Conservation (phyloP, 2,329 filamentous ascomycete species). For the Colletotrichum lentis region DNA sequence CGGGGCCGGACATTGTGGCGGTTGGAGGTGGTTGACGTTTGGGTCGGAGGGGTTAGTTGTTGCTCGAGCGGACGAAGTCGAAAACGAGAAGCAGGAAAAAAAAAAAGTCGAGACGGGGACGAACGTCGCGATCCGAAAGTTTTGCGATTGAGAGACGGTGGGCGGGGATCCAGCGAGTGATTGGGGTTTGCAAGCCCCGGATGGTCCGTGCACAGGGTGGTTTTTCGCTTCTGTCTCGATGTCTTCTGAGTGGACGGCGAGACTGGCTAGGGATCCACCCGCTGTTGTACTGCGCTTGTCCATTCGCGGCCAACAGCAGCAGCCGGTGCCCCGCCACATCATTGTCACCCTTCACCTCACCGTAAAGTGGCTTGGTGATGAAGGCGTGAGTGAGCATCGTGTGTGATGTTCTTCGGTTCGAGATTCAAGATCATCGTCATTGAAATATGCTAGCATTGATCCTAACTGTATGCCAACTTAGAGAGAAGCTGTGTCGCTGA, state of each 20-base stretch:
- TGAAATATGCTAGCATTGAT: too few relatives aligned
- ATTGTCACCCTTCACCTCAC: too few relatives aligned
- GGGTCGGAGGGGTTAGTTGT: slow-evolving; percentile 32
- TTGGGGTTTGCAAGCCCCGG: slow-evolving; percentile 42
- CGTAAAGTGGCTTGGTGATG: too few relatives aligned
- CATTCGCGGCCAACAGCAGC: background rate
- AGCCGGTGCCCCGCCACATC: background rate
- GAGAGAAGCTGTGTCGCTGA: too few relatives aligned
- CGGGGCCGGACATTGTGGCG: slow-evolving; percentile 71
- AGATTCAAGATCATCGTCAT: too few relatives aligned
- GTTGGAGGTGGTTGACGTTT: slow-evolving; percentile 43
- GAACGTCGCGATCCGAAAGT: background rate
- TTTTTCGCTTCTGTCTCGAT: background rate
- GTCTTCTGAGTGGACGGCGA: background rate
- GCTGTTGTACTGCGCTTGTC: background rate
- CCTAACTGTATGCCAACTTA: too few relatives aligned
- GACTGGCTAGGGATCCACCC: accelerated
- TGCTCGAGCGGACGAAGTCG: slow-evolving; percentile 36
- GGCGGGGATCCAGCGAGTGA: slow-evolving; percentile 18
- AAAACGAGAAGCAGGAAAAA: too few relatives aligned
- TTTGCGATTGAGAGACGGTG: slow-evolving; percentile 21
- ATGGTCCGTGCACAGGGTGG: background rate
- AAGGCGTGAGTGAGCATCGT: too few relatives aligned
- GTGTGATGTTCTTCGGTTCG: too few relatives aligned
- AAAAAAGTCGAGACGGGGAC: background rate